Percentiles rank a stretch among this genome's conserved stretches.
These are phyloP conservation scores for Lizonia empirigonia DNA, from an alignment of 2,329 filamentous ascomycete genomes.

Conservation along the genomic window DNA sequence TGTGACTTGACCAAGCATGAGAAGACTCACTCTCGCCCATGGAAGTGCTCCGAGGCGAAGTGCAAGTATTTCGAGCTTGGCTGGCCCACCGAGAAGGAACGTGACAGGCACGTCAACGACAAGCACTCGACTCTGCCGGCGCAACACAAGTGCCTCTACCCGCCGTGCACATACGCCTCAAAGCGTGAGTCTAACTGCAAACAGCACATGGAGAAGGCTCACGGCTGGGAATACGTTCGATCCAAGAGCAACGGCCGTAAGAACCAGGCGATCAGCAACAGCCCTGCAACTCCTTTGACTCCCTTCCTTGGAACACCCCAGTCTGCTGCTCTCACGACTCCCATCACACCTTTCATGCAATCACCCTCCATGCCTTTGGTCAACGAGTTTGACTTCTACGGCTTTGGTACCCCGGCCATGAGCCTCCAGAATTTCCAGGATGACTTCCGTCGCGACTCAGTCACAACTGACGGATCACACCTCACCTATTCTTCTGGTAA, in stretches of 20 bases:
- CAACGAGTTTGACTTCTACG: constrained; percentile 40
- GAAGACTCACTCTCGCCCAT: constrained; percentile 95
- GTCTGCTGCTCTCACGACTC: constrained; percentile 44
- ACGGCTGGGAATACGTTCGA: constrained; percentile 87
- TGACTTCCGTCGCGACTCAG: constrained; percentile 46
- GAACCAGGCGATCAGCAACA: constrained; percentile 36
- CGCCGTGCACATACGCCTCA: constrained; percentile 88
- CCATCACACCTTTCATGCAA: constrained; percentile 47
- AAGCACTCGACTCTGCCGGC: constrained; percentile 83
- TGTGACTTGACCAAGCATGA: constrained; percentile 98
- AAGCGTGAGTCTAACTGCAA: constrained; percentile 98
- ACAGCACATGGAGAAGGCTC: constrained; percentile 98
- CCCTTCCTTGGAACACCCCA: constrained; percentile 46
- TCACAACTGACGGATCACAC: constrained; percentile 44
- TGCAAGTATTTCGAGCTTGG: constrained; percentile 92
- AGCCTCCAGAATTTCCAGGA: constrained; percentile 38
- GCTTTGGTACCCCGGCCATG: constrained; percentile 41
- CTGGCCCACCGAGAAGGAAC: constrained; percentile 97
- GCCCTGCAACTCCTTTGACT: constrained; percentile 41
- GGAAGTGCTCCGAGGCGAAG: constrained; percentile 81
- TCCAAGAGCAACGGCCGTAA: constrained; percentile 81
- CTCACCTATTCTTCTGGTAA: constrained; percentile 49
- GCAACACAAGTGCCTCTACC: constrained; percentile 82
- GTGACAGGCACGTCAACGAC: constrained; percentile 94
- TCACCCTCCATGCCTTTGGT: constrained; percentile 51